phyloP scores from a whole-genome alignment of 768 basidiomycete species.

The Hemileccinum rubropunctum region DNA sequence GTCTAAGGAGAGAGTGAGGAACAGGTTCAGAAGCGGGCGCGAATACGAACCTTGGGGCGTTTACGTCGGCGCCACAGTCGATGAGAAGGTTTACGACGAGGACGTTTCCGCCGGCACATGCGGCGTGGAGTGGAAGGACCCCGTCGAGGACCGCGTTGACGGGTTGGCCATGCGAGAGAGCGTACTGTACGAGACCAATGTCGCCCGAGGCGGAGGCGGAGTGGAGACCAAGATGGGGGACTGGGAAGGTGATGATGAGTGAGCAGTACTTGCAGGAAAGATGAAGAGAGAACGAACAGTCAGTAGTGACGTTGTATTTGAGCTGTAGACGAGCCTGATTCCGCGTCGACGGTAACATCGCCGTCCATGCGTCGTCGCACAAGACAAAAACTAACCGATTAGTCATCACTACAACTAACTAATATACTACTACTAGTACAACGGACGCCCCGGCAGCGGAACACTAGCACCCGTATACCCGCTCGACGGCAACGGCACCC shows the following conservation, averaged over 20 bases:
- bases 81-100: slow-evolving; percentile 86
- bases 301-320: slow-evolving; percentile 53
- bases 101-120: slow-evolving; percentile 86
- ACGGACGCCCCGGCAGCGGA: no score
- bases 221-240: slow-evolving; percentile 74
- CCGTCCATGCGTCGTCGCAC: slow-evolving; percentile 6
- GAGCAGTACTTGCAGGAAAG: not conserved
- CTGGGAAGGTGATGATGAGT: slow-evolving; percentile 34
- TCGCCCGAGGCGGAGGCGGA: slow-evolving; percentile 82
- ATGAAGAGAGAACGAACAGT: slow-evolving; percentile 37
- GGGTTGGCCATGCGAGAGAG: slow-evolving; percentile 90
- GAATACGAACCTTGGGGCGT: slow-evolving; percentile 76
- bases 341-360: slow-evolving; percentile 36
- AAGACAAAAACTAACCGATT: slow-evolving; percentile 6
- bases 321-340: slow-evolving; percentile 38
- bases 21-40: slow-evolving; percentile 5
- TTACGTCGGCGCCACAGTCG: slow-evolving; percentile 96
- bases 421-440: no score
- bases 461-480: no score
- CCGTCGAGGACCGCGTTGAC: slow-evolving; percentile 96
- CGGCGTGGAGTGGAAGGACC: slow-evolving; percentile 95
- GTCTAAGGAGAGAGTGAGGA: slow-evolving; percentile 37
- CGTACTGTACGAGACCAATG: slow-evolving; percentile 89
- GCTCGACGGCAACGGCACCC: no score
- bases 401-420: slow-evolving; percentile 12